phyloP scores from a whole-genome alignment of 306 rosid species.

The Arachis hypogaea region DNA sequence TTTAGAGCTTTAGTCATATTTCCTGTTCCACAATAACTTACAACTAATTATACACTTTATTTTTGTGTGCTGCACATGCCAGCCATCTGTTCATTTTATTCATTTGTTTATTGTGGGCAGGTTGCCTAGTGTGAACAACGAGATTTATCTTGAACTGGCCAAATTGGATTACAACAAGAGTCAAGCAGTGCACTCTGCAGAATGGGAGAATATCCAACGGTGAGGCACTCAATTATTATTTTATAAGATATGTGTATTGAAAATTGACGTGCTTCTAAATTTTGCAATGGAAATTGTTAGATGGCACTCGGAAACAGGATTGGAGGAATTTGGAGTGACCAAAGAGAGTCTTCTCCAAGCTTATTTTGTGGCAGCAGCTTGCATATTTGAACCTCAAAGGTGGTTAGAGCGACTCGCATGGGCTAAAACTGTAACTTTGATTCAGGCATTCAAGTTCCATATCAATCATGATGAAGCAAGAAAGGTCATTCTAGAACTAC shows the following conservation, averaged over 20 bases:
- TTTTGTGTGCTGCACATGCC: no score
- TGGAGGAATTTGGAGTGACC: constrained; percentile 64
- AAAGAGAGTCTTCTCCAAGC: constrained; percentile 50
- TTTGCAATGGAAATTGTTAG: constrained; percentile 41
- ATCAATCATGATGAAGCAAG: constrained; percentile 41
- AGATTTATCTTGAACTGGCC: constrained; percentile 73
- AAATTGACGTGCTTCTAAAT: background rate
- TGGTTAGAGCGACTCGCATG: constrained; percentile 72
- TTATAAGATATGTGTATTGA: no score
- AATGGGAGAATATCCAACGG: constrained; percentile 73
- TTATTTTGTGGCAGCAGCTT: constrained; percentile 68
- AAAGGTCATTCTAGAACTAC: constrained; percentile 47
- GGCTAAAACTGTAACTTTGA: constrained; percentile 62
- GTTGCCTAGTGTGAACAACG: constrained; percentile 72
- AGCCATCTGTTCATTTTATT: no score
- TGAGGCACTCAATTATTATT: constrained; percentile 18
- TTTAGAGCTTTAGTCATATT: no score
- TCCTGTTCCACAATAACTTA: no score
- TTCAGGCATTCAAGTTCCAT: constrained; percentile 46
- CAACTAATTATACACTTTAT: no score
- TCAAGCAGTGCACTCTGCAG: constrained; percentile 64
- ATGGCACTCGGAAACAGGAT: constrained; percentile 66
- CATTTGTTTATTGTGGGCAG: constrained; percentile 37
- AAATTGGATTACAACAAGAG: constrained; percentile 75
- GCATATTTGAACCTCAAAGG: constrained; percentile 73